Base-by-base conservation (phyloP, 805 yeast species). In the Cyberlindnera mississippiensis region DNA sequence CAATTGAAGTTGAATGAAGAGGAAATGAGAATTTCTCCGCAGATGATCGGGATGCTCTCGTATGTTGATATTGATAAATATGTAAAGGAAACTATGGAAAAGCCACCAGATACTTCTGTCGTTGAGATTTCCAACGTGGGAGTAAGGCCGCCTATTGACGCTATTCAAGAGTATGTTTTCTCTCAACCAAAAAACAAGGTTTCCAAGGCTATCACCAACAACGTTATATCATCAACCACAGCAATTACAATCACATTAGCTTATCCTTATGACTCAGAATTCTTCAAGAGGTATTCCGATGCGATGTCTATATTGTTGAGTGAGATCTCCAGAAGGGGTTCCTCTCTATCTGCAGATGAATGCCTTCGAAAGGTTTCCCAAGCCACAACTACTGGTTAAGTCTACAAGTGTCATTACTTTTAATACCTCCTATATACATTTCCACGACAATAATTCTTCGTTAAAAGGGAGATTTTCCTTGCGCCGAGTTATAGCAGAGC, bases 41-140 rank as follows among this genome's bases (percentile, higher is more conserved):
- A 33, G 18, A 28, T 17, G 16, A 36, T 38, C 24, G 50, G 50
- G 3, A 35, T 40, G 41, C 28, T 46, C 8, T 26, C 16, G 8
- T 42, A 35, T 16, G 35, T 43, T 9, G 30, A 38, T 14, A 24
- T 38, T 4, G 37, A 32, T n/a, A 28, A 29, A 16, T 43, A 14
- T 18, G 30, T 43, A 11, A 28, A 35, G 11, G 20, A 13, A 2
- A 16, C 11, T 12, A 31, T 38, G 7, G 9, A 15, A 6, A n/a
- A 15, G 9, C 15, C 27, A 4, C 33, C 37, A 6, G 22, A 27
- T 8, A 4, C 27, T 8, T n/a, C 29, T 27, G n/a, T 11, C 2
- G 13, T 43, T 13, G 50, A 43, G 38, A 38, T 46, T 13, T 46
- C 50, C n/a, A 46, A 46, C 22, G 15, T 46, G 17, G 50, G 50